These are phyloP conservation scores for Aspergillus eucalypticola DNA, from an alignment of 2,329 filamentous ascomycete genomes.

Conservation along the genomic window DNA sequence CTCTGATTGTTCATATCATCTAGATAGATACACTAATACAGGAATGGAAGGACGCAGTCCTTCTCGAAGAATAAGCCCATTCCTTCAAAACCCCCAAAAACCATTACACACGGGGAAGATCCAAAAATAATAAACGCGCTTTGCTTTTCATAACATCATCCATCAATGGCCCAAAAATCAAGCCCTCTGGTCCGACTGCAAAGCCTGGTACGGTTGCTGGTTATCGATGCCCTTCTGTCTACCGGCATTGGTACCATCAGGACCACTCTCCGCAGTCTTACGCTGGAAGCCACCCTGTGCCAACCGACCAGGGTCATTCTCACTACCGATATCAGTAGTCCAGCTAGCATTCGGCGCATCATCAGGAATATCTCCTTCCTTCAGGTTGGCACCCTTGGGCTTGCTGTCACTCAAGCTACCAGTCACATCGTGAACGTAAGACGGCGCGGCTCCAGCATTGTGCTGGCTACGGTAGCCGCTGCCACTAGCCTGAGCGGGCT, in stretches of 20 bases:
- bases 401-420: constrained; percentile 36
- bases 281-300: constrained; percentile 45
- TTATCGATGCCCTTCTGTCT: constrained; percentile 29
- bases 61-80: neutral
- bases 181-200: constrained; percentile 33
- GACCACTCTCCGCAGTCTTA: constrained; percentile 30
- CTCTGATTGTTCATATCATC: neutral
- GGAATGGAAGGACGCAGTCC: constrained; percentile 1
- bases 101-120: neutral
- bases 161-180: constrained; percentile 16
- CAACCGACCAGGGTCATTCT: constrained; percentile 56
- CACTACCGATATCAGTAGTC: constrained; percentile 53
- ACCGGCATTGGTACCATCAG: constrained; percentile 26
- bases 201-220: constrained; percentile 24
- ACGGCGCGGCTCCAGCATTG: constrained; percentile 37
- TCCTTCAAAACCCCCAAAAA: neutral
- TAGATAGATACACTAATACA: constrained; percentile 1
- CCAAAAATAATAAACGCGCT: constrained; percentile 3
- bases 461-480: constrained; percentile 29
- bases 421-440: constrained; percentile 40
- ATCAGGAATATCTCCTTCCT: constrained; percentile 49
- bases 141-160: constrained; percentile 11
- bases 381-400: constrained; percentile 56
- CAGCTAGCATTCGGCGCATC: constrained; percentile 53
- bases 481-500: constrained; percentile 22